Evolutionary conservation across 352 stramenopile genomes (phyloP), one percentile per base, ranked within the genome.

Genomic region (Halophytophthora batemanensis): DNA sequence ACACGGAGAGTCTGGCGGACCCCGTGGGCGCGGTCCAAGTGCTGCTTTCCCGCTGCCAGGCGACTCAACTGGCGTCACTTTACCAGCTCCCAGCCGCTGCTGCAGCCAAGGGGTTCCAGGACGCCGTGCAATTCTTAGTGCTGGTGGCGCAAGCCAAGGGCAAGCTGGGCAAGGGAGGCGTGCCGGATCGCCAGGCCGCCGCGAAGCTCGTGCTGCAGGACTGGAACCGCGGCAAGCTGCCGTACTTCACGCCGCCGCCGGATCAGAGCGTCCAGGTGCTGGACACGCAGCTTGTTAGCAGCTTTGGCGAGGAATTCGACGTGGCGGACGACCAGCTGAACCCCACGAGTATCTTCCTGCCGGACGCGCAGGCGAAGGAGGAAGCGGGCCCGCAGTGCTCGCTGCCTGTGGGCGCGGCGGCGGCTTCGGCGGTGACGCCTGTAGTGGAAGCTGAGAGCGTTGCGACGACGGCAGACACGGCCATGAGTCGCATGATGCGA

Each of bases 1-100:
- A 98, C 71, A 88, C 93, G 0, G 95, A 98, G 54, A 93, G 82
- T 1, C 93, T 99, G 60, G 72, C 85, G 31, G 95, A 99, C 76
- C 93, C 96, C 0, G 84, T 97, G n/a, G 82, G 87, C 25, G 90
- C 96, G 0, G 86, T 99, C 13, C 75, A 91, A 50, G 87, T 96
- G 10, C 73, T 99, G n/a, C 59, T 99, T 17, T 72, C 86, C 36
- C 77, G 90, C n/a, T 98, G 93, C 50, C 80, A 96, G 35, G 77
- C 77, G 6, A 74, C 85, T 50, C 92, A 97, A 63, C 71, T 99
- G 10, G 89, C 98, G 53, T 87, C 95, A 74, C 82, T 97, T 0
- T 99, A 99, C 66, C 86, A 84, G 41, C 81, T 99, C 31, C 84
- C 92, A 21, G 66, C 81, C 2, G 96, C 96, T 62, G 69, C 68